Evolutionary conservation across 164 flowering plant species (phyloP).

Genomic region (Kalanchoe fedtschenkoi): DNA sequence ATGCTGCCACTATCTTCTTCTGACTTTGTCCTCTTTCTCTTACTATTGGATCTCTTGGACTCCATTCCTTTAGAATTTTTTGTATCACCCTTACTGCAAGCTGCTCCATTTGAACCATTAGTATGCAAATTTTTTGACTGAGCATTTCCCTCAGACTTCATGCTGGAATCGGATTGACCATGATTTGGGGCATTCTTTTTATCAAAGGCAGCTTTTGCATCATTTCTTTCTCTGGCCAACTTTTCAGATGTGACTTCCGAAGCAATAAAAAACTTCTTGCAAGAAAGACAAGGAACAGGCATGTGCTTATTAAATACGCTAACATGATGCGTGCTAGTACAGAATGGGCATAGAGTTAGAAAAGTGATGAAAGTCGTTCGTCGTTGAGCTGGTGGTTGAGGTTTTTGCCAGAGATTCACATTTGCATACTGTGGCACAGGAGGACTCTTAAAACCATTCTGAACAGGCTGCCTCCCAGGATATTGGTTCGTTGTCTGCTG

Average conservation of each 20-base stretch:
- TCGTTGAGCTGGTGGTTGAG: conserved; percentile 1
- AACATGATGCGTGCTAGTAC: conserved; percentile 21
- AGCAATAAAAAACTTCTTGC: conserved; percentile 26
- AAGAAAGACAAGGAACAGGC: conserved; percentile 20
- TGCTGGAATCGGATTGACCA: conserved; percentile 2
- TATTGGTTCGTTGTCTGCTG: conserved; percentile 12
- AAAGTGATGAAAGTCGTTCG: conserved; percentile 13
- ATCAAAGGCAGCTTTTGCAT: conserved; percentile 10
- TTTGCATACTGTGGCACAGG: not conserved
- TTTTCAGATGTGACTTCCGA: not conserved
- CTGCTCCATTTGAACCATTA: conserved; percentile 1
- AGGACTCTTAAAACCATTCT: not conserved
- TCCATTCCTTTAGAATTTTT: conserved; percentile 5
- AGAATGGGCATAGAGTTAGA: conserved; percentile 36
- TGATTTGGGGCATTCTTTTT: conserved; percentile 13
- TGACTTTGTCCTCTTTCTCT: conserved; percentile 28
- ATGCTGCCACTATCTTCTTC: conserved; percentile 38
- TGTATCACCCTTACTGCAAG: not conserved
- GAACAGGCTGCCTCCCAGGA: conserved; percentile 11
- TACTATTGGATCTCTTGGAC: conserved; percentile 16
- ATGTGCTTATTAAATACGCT: conserved; percentile 13
- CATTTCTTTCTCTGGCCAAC: conserved; percentile 10
- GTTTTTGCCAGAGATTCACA: not conserved
- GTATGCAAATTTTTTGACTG: conserved; percentile 8
- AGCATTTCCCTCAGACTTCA: conserved; percentile 14